Evolutionary conservation across 129 eudicot species (phyloP).

Genomic region (Apium graveolens): DNA sequence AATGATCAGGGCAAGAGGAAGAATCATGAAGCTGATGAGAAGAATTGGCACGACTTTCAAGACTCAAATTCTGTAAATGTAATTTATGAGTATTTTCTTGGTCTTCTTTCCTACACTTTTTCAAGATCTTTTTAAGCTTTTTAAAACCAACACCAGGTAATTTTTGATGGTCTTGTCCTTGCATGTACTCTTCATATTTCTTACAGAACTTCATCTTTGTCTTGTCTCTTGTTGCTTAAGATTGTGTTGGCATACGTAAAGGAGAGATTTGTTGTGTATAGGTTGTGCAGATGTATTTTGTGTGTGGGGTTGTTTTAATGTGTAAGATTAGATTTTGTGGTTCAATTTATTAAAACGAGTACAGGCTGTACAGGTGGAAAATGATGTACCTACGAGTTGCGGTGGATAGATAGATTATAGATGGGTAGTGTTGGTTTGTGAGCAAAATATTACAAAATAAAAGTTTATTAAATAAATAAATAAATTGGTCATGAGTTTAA

Average conservation of each 20-base stretch:
- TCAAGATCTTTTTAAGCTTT: conserved; percentile 72
- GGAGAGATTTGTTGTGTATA: not conserved
- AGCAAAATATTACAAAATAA: no score
- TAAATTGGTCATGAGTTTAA: no score
- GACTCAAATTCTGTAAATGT: conserved; percentile 21
- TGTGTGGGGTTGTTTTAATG: no score
- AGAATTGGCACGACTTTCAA: not conserved
- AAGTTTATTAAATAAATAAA: no score
- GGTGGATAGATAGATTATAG: no score
- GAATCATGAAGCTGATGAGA: conserved; percentile 8
- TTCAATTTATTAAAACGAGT: not conserved
- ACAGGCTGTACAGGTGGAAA: not conserved
- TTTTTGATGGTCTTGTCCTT: conserved; percentile 43
- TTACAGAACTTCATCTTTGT: conserved; percentile 76
- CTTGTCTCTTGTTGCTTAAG: not conserved
- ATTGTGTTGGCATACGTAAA: not conserved
- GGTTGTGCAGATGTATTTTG: not conserved
- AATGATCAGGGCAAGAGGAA: conserved; percentile 38
- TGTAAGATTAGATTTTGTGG: not conserved
- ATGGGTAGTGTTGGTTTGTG: no score
- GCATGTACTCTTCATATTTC: conserved; percentile 86
- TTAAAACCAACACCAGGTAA: conserved; percentile 78
- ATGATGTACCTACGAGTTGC: no score
- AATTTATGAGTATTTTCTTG: conserved; percentile 14
- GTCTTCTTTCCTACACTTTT: conserved; percentile 44